These are phyloP conservation scores for Marsdenia floribunda DNA, from an alignment of 257 asterid species.

Conservation along the genomic window DNA sequence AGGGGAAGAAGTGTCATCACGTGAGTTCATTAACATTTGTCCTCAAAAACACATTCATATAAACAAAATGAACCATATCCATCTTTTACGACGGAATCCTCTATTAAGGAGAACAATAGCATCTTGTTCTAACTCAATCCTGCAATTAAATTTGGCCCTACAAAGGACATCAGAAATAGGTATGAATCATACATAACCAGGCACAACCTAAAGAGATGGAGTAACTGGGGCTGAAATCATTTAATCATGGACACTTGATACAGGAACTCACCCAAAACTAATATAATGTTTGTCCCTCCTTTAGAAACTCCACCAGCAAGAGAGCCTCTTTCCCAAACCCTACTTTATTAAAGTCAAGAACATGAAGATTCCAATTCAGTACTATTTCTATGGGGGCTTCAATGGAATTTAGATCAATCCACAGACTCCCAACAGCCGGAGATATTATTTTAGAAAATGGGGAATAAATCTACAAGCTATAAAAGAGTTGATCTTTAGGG, in stretches of 20 bases:
- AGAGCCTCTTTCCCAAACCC: background rate
- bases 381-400: background rate
- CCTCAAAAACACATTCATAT: background rate
- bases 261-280: background rate
- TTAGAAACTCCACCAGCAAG: background rate
- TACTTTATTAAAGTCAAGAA: background rate
- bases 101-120: background rate
- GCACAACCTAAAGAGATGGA: background rate
- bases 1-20: conserved; percentile 16
- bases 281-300: background rate
- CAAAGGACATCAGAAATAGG: background rate
- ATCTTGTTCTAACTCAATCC: background rate
- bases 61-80: background rate
- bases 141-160: background rate
- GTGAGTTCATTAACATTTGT: background rate
- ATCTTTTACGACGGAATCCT: background rate
- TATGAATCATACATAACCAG: background rate
- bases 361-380: background rate
- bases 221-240: background rate
- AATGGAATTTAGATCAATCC: background rate
- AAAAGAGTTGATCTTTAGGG: background rate
- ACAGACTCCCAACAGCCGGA: background rate
- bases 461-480: background rate
- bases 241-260: background rate
- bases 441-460: background rate